These are phyloP conservation scores for Melanomma pulvis-pyrius DNA, from an alignment of 495 filamentous ascomycete genomes.

Conservation along the genomic window DNA sequence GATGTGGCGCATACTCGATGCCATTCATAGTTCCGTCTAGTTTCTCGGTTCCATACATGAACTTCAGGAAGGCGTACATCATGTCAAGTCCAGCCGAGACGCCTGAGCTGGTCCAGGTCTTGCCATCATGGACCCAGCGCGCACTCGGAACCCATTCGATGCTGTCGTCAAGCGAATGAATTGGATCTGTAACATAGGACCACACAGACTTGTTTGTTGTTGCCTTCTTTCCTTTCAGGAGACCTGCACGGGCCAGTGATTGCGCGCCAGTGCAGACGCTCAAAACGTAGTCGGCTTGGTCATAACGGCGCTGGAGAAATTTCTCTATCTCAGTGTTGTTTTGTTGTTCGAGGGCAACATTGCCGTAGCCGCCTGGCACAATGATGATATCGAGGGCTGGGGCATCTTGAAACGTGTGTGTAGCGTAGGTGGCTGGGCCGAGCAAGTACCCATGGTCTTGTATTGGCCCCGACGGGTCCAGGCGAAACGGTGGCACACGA, in stretches of 20 bases:
- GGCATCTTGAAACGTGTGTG: slow-evolving; percentile 16
- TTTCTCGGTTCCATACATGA: slow-evolving; percentile 8
- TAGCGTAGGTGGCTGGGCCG: slow-evolving; percentile 9
- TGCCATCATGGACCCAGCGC: slow-evolving; percentile 24
- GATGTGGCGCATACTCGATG: slow-evolving; percentile 24
- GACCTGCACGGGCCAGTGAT: not conserved
- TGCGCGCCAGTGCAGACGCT: slow-evolving; percentile 1
- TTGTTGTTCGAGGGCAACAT: not conserved
- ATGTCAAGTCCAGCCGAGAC: slow-evolving; percentile 30
- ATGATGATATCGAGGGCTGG: slow-evolving; percentile 18
- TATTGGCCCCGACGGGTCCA: not conserved
- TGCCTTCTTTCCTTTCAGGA: slow-evolving; percentile 1
- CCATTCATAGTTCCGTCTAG: slow-evolving; percentile 6
- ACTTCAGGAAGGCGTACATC: slow-evolving; percentile 17
- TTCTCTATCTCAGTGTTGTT: slow-evolving; percentile 9
- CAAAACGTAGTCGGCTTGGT: slow-evolving; percentile 1
- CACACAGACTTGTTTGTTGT: slow-evolving; percentile 22
- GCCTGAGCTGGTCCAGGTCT: slow-evolving; percentile 29
- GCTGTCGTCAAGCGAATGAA: not conserved
- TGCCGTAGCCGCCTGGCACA: slow-evolving; percentile 18
- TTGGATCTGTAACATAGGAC: too few relatives aligned
- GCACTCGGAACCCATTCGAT: slow-evolving; percentile 22
- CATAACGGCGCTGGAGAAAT: slow-evolving; percentile 8
- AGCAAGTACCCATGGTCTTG: not conserved
- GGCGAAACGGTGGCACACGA: not conserved